Percentiles rank a stretch among this genome's conserved stretches.
Evolutionary conservation across 2,329 filamentous ascomycete genomes (phyloP).

Genomic region (Didymella keratinophila): DNA sequence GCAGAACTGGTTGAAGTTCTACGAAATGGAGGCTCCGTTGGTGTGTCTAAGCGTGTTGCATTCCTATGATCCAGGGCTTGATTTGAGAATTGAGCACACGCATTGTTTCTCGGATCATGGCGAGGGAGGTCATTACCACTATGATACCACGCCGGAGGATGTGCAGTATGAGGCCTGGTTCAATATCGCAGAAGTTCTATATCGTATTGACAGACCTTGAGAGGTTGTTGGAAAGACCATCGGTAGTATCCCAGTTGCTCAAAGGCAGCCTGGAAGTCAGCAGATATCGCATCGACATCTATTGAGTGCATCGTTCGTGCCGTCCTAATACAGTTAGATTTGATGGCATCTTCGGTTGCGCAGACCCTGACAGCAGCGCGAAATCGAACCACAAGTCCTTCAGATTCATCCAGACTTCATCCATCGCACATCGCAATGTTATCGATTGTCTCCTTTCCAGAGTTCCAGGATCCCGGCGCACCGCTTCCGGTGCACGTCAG

Average conservation of each 20-base stretch:
- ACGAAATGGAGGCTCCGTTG: conserved; percentile 24
- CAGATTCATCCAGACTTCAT: background rate
- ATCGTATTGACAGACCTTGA: conserved; percentile 48
- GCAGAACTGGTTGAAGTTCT: conserved; percentile 26
- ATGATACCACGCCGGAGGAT: conserved; percentile 46
- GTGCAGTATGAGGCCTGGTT: conserved; percentile 60
- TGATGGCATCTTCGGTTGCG: background rate
- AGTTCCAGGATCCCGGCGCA: background rate
- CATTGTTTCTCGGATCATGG: conserved; percentile 53
- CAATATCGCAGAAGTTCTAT: conserved; percentile 53
- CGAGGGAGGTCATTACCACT: conserved; percentile 57
- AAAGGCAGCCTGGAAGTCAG: background rate
- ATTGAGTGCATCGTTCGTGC: background rate
- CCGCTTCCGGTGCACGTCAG: conserved; percentile 18
- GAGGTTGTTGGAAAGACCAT: background rate
- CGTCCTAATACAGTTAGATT: conserved; percentile 2
- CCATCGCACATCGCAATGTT: background rate
- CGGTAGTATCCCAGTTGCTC: background rate
- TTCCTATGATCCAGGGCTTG: conserved; percentile 52
- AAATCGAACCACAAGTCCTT: background rate
- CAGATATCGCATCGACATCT: background rate
- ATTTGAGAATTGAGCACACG: conserved; percentile 58
- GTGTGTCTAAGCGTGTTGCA: conserved; percentile 29
- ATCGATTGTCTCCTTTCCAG: conserved; percentile 4
- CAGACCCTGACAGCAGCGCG: conserved; percentile 3